Evolutionary conservation across 192 early-diverging fungal genomes (phyloP).

Genomic region (Coemansia sp.): DNA sequence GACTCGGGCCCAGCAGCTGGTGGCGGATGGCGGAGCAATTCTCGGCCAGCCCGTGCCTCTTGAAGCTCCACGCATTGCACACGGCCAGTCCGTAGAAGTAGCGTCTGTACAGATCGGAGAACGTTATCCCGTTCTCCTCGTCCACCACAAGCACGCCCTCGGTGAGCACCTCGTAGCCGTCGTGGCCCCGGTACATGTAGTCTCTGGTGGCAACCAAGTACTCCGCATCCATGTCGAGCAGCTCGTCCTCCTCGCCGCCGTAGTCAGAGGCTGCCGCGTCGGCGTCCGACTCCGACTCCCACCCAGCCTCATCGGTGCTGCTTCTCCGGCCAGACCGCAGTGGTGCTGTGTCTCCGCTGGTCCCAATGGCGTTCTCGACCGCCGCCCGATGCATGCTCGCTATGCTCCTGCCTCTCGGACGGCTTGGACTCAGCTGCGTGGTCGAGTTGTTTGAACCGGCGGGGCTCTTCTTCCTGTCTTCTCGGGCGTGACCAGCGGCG

Average conservation of each 20-base stretch:
- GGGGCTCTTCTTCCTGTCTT: not conserved
- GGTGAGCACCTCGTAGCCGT: conserved; percentile 58
- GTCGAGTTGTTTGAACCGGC: not conserved
- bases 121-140: conserved; percentile 62
- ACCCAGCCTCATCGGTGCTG: conserved; percentile 12
- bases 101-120: conserved; percentile 57
- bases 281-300: conserved; percentile 24
- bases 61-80: conserved; percentile 57
- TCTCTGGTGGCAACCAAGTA: conserved; percentile 62
- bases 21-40: conserved; percentile 30
- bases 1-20: not conserved
- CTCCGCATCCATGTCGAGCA: conserved; percentile 51
- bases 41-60: conserved; percentile 23
- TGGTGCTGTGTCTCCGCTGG: conserved; percentile 7
- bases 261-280: conserved; percentile 28
- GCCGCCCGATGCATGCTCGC: conserved; percentile 24
- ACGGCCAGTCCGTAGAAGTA: conserved; percentile 65
- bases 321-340: not conserved
- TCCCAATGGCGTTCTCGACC: conserved; percentile 19
- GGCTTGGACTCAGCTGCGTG: not conserved
- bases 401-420: conserved; percentile 6
- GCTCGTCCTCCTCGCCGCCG: conserved; percentile 42
- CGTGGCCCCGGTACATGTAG: conserved; percentile 66
- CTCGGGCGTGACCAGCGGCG: conserved; percentile 11
- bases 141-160: conserved; percentile 58